Evolutionary conservation across 192 early-diverging fungal species (phyloP).

Genomic region (Podila minutissima): DNA sequence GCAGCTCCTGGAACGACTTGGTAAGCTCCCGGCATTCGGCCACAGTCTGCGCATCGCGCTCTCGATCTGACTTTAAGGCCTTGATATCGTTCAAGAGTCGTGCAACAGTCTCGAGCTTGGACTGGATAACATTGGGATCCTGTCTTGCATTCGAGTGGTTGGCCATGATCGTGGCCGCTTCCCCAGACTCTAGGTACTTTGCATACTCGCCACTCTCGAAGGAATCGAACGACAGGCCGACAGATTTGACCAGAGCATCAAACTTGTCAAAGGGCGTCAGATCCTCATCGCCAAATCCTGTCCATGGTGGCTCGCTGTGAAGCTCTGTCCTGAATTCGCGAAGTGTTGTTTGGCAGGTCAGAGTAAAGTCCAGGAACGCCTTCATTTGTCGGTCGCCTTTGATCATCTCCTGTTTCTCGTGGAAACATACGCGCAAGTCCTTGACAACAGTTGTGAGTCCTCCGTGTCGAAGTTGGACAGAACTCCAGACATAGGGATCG

Average conservation of each 20-base stretch:
- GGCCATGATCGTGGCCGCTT: slow-evolving; percentile 27
- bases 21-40: slow-evolving; percentile 21
- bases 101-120: slow-evolving; percentile 17
- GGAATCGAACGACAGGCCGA: slow-evolving; percentile 13
- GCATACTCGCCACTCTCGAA: slow-evolving; percentile 13
- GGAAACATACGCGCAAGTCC: slow-evolving; percentile 29
- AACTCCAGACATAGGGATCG: slow-evolving; percentile 10
- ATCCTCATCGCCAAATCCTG: slow-evolving; percentile 32
- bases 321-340: slow-evolving; percentile 16
- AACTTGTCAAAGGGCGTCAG: slow-evolving; percentile 28
- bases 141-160: slow-evolving; percentile 17
- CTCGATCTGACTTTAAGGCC: slow-evolving; percentile 19
- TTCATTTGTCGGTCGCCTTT: slow-evolving; percentile 44
- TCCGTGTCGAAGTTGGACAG: slow-evolving; percentile 20
- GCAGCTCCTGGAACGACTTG: slow-evolving; percentile 3
- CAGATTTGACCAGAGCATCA: not conserved
- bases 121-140: slow-evolving; percentile 24
- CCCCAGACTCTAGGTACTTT: not conserved
- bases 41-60: slow-evolving; percentile 26
- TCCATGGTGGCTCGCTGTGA: slow-evolving; percentile 15
- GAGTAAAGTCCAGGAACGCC: slow-evolving; percentile 28
- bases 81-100: slow-evolving; percentile 13
- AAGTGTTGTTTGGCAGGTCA: slow-evolving; percentile 21
- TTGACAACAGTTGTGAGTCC: slow-evolving; percentile 16
- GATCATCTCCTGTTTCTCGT: slow-evolving; percentile 33